These are phyloP conservation scores for Drechslerella coelobrocha DNA, from an alignment of 2,329 filamentous ascomycete genomes.

Conservation along the genomic window DNA sequence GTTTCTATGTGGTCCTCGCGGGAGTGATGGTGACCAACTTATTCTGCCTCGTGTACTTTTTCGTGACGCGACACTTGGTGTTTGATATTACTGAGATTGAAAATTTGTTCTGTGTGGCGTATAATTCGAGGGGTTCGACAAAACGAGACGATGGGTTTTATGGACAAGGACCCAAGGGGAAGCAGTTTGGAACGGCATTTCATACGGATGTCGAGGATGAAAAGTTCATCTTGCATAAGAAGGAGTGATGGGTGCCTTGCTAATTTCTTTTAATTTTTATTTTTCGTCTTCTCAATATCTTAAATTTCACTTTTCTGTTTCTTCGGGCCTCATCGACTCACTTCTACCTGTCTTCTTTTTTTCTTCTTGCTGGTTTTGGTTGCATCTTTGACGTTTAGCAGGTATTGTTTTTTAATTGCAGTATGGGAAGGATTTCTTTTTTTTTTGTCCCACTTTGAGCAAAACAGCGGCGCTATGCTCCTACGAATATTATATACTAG, in stretches of 20 bases:
- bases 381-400: too few species aligned
- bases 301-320: too few species aligned
- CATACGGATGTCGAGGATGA: constrained; percentile 38
- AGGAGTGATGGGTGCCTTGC: constrained; percentile 16
- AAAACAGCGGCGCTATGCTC: too few species aligned
- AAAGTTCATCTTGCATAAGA: constrained; percentile 25
- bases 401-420: too few species aligned
- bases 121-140: constrained; percentile 17
- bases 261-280: neutral
- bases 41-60: constrained; percentile 60
- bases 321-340: too few species aligned
- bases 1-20: constrained; percentile 72
- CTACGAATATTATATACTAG: neutral
- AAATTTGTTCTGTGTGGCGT: constrained; percentile 46
- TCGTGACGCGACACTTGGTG: constrained; percentile 30
- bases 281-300: too few species aligned
- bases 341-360: too few species aligned
- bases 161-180: constrained; percentile 33
- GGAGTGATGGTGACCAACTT: constrained; percentile 72
- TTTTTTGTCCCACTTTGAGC: too few species aligned
- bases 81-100: constrained; percentile 47
- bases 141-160: constrained; percentile 25
- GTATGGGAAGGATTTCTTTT: too few species aligned
- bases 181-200: constrained; percentile 28
- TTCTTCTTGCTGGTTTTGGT: too few species aligned